Evolutionary conservation across 2,329 filamentous ascomycete genomes (phyloP), one percentile per base, ranked within the genome.

Genomic region (Harringtonia lauricola): DNA sequence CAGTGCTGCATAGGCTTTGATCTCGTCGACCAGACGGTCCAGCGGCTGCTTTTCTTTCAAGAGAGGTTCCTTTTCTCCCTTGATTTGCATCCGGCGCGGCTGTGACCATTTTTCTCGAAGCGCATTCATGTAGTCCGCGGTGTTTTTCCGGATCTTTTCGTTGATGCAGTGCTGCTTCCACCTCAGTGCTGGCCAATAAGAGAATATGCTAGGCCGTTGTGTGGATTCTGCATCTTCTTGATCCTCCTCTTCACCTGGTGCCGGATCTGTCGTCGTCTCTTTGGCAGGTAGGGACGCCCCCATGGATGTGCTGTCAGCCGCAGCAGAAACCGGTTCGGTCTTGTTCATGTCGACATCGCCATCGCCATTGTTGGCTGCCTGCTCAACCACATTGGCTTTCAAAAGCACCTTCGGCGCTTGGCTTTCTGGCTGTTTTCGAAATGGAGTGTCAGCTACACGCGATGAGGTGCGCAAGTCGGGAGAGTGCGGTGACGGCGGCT

Each of bases 31-130:
- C 3, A 76, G 56, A 12, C 58, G 53, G 28, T 66, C 59, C 18
- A 76, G 51, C 14, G 62, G 61, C 39, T 64, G 61, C 46, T 70
- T 65, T 46, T 74, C 68, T 35, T 60, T 64, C 42, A 65, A 50
- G 13, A 78, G 52, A 15, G 56, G 59, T 49, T 70, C 66, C 49
- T 71, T 75, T 36, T 72, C 70, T 33, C 57, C 58, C 48, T 74
- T 74, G 39, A 77, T 63, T 26, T 61, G 61, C 21, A 60, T 59
- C 26, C 70, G 67, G 36, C 64, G 64, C 18, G 70, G 65, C 44
- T 64, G 64, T 3, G 69, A 55, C 48, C 64, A 66, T 28, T 65
- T 62, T 43, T 70, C 65, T 13, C 65, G 61, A 18, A 79, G 63
- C 14, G 70, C 67, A 44, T 60, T 60, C 47, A 57, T 61, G 48